Base-by-base conservation (phyloP, 2,329 filamentous ascomycete genomes). In the Dactylella cylindrospora region DNA sequence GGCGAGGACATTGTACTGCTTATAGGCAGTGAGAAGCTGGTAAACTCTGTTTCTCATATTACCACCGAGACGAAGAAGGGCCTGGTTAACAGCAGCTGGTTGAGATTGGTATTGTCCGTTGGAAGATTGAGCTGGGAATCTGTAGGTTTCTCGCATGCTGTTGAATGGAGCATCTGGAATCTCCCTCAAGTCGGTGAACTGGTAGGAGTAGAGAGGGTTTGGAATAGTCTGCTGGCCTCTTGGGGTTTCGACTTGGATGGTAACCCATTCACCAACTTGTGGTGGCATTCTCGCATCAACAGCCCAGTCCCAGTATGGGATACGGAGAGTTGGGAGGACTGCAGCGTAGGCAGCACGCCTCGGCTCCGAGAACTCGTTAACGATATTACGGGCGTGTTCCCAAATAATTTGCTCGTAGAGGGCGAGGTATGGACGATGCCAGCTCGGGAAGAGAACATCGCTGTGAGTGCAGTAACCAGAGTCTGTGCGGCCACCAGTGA, bases 361-460 rank as follows among this genome's bases (percentile, higher is more conserved):
- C 8, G 73, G 70, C 26, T 77, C 73, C 12, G 77, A 75, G 72
- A 74, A 76, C n/a, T 65, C 65, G 23, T 64, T 65, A 10, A 73
- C 74, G 33, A 75, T 74, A 19, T 54, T 66, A 50, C 74, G 71
- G 12, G 74, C 73, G 36, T 73, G 68, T 8, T 67, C 65, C 69
- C 71, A 75, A 23, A 76, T 59, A 9, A 71, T 65, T 71, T 75
- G 70, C 72, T 76, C 64, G 36, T 47, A 59, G 7, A 85, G 73
- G 7, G 80, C 76, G 51, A 93, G 76, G 72, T 91, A 94, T 0
- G 88, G 86, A 43, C 89, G 81, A 76, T 95, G 89, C 89, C 89
- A 94, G 31, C 84, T 79, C 31, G 85, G 81, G 70, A 95, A 93
- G 10, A 64, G 23, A n/a, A 57, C 32, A 23, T 64, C 59, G 1